These are phyloP conservation scores for Penicillium taxi DNA, from an alignment of 495 filamentous ascomycete species.

Conservation along the genomic window DNA sequence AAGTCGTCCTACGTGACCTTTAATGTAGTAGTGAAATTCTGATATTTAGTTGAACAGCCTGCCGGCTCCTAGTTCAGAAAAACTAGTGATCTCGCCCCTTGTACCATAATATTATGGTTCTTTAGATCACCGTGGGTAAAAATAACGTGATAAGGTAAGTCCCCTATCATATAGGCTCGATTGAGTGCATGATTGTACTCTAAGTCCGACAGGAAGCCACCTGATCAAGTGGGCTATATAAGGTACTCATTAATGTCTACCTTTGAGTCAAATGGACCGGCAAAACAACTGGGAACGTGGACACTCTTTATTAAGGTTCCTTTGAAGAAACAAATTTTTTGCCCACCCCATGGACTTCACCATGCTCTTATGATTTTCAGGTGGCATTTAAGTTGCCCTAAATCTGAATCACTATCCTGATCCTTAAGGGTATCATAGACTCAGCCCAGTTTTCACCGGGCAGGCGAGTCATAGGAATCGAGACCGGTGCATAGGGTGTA, in stretches of 20 bases:
- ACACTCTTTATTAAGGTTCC: slow-evolving; percentile 7
- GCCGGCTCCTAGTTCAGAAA: slow-evolving; percentile 48
- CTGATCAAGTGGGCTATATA: too few species aligned
- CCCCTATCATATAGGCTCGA: slow-evolving; percentile 12
- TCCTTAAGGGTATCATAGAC: too few species aligned
- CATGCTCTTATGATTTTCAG: too few species aligned
- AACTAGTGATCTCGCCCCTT: slow-evolving; percentile 35
- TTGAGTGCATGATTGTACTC: slow-evolving; percentile 17
- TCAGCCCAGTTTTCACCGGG: slow-evolving; percentile 11
- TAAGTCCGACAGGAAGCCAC: too few species aligned
- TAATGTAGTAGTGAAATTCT: slow-evolving; percentile 41
- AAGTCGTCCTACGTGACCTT: slow-evolving; percentile 13
- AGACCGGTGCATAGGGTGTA: slow-evolving; percentile 11
- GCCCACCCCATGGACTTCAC: too few species aligned
- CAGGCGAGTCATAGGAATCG: slow-evolving; percentile 13
- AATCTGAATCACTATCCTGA: too few species aligned
- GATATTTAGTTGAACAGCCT: slow-evolving; percentile 48
- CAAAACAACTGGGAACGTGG: slow-evolving; percentile 11
- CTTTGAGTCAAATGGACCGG: slow-evolving; percentile 13
- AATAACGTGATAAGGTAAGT: slow-evolving; percentile 11
- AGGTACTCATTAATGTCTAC: slow-evolving; percentile 5
- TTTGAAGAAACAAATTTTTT: too few species aligned
- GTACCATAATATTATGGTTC: slow-evolving; percentile 41
- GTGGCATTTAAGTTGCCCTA: too few species aligned
- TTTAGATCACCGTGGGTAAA: slow-evolving; percentile 48